Evolutionary conservation across 176 grass and related monocot genomes (phyloP).

Genomic region (Canna indica): DNA sequence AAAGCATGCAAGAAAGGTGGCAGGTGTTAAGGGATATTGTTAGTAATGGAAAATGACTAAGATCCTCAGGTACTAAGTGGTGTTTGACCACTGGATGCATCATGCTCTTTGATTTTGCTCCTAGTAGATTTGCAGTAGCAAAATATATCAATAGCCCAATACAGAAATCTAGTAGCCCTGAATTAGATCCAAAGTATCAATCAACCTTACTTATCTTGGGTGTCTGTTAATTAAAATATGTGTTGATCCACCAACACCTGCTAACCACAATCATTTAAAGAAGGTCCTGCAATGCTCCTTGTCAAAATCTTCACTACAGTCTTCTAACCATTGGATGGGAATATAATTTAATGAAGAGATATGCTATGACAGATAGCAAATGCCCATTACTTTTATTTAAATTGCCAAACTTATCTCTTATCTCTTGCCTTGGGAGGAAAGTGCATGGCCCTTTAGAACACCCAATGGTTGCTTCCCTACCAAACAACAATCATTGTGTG

Average conservation of each 20-base stretch:
- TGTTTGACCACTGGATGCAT: conserved; percentile 17
- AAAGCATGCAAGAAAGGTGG: conserved; percentile 31
- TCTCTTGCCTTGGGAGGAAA: not conserved
- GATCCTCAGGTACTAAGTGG: conserved; percentile 38
- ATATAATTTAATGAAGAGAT: not conserved
- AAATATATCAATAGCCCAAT: not conserved
- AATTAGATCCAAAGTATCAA: no score
- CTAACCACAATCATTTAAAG: no score
- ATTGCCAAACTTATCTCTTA: not conserved
- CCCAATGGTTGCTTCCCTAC: not conserved
- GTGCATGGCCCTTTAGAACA: not conserved
- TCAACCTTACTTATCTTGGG: not conserved
- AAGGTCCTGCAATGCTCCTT: no score
- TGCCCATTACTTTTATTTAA: not conserved
- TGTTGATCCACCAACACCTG: no score
- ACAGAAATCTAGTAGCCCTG: no score
- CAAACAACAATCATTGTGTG: not conserved
- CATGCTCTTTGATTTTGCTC: not conserved
- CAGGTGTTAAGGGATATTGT: conserved; percentile 1
- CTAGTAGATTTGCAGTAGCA: not conserved
- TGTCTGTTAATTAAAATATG: no score
- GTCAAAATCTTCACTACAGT: no score
- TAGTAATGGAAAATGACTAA: conserved; percentile 43
- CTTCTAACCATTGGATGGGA: no score
- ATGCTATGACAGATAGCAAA: not conserved